Evolutionary conservation across 768 basidiomycete species (phyloP).

Genomic region (Saitozyma podzolica): DNA sequence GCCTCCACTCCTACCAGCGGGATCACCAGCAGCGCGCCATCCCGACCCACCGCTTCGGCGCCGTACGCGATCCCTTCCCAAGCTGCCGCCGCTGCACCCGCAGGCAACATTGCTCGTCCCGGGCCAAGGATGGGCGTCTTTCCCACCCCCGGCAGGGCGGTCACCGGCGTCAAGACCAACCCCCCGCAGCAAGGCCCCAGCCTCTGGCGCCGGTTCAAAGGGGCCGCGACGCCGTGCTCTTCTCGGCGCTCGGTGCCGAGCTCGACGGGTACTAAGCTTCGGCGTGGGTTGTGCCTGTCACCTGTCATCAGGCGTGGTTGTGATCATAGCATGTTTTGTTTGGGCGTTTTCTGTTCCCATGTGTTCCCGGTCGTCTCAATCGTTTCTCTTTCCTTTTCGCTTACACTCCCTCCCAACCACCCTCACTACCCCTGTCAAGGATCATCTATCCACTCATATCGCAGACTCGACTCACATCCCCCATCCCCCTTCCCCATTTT

Average conservation of each 20-base stretch:
- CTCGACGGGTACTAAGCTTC: not conserved
- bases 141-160: conserved; percentile 3
- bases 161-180: conserved; percentile 11
- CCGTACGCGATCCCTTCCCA: conserved; percentile 26
- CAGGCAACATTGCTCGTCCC: conserved; percentile 9
- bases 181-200: conserved; percentile 3
- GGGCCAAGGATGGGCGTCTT: conserved; percentile 27
- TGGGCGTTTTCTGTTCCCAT: too few species aligned
- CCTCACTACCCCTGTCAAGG: too few species aligned
- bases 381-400: too few species aligned
- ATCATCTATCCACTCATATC: too few species aligned
- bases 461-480: too few species aligned
- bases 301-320: too few species aligned
- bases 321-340: too few species aligned
- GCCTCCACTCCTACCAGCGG: conserved; percentile 8
- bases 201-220: conserved; percentile 30
- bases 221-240: conserved; percentile 42
- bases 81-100: not conserved
- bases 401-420: too few species aligned
- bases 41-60: conserved; percentile 10
- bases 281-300: too few species aligned
- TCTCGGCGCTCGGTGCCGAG: conserved; percentile 22
- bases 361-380: too few species aligned
- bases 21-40: conserved; percentile 1
- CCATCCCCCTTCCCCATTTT: too few species aligned